Conservation (phyloP, 495 filamentous ascomycete species). For the Penicillium goetzii region DNA sequence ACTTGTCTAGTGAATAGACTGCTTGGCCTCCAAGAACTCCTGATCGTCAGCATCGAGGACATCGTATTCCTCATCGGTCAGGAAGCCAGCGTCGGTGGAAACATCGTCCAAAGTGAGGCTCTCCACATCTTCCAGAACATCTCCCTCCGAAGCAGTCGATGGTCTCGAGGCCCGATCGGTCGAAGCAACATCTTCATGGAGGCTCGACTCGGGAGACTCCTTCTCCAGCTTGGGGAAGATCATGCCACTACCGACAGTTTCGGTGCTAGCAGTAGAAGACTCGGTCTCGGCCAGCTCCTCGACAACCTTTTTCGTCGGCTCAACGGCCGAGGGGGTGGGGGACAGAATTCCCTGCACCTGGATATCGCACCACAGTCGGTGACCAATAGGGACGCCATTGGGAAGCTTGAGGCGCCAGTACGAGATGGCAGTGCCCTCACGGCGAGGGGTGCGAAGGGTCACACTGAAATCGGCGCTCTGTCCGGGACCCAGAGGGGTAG, state of each 20-base stretch:
- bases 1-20: slow-evolving; percentile 30
- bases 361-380: slow-evolving; percentile 94
- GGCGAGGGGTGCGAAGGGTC: slow-evolving; percentile 74
- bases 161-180: slow-evolving; percentile 39
- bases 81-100: slow-evolving; percentile 65
- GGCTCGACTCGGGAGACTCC: slow-evolving; percentile 83
- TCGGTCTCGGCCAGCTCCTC: slow-evolving; percentile 25
- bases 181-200: slow-evolving; percentile 60
- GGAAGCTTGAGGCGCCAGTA: slow-evolving; percentile 93
- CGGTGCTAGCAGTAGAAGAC: slow-evolving; percentile 22
- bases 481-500: slow-evolving; percentile 67
- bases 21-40: slow-evolving; percentile 64
- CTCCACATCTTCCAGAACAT: slow-evolving; percentile 69
- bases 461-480: slow-evolving; percentile 82
- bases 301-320: slow-evolving; percentile 29
- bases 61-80: slow-evolving; percentile 98
- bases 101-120: slow-evolving; percentile 65
- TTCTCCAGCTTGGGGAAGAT: slow-evolving; percentile 97
- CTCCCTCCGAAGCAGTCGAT: slow-evolving; percentile 51
- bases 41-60: slow-evolving; percentile 95
- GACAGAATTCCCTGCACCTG: slow-evolving; percentile 56
- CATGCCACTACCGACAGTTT: slow-evolving; percentile 66
- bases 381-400: slow-evolving; percentile 82
- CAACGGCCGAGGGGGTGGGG: slow-evolving; percentile 12
- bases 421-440: slow-evolving; percentile 77